Evolutionary conservation across 192 early-diverging fungal genomes (phyloP).

Genomic region (Coemansia brasiliensis): DNA sequence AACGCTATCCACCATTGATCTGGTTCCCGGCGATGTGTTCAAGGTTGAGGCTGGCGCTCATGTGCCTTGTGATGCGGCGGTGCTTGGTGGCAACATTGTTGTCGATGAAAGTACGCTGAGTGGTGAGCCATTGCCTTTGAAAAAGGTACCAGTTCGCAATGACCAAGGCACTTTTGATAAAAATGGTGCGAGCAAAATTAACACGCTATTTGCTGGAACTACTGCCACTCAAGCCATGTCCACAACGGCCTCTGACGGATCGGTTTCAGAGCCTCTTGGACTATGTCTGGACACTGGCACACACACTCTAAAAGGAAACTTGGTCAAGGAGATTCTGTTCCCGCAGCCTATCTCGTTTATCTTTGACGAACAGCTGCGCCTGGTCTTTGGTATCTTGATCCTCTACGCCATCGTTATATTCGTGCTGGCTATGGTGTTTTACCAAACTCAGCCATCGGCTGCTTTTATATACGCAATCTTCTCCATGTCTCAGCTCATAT

Average conservation of each 20-base stretch:
- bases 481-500: constrained; percentile 67
- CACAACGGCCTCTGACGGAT: constrained; percentile 26
- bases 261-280: constrained; percentile 29
- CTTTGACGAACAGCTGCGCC: constrained; percentile 77
- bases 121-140: constrained; percentile 78
- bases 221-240: constrained; percentile 59
- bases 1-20: constrained; percentile 52
- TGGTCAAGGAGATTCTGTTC: constrained; percentile 78
- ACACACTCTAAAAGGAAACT: constrained; percentile 64
- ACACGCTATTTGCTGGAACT: constrained; percentile 72
- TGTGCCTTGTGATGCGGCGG: constrained; percentile 68
- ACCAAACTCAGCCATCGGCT: constrained; percentile 55
- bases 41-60: constrained; percentile 47
- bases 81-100: constrained; percentile 68
- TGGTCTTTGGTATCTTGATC: constrained; percentile 65
- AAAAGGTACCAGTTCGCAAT: constrained; percentile 67
- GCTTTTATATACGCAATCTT: constrained; percentile 79
- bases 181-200: constrained; percentile 60
- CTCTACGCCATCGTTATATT: constrained; percentile 67
- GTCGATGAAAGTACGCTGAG: constrained; percentile 76
- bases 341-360: constrained; percentile 70
- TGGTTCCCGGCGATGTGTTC: constrained; percentile 72
- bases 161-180: constrained; percentile 53
- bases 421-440: constrained; percentile 57
- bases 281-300: constrained; percentile 68